Evolutionary conservation across 495 filamentous ascomycete genomes (phyloP), one percentile per base, ranked within the genome.

Genomic region (Usnea hakonensis): DNA sequence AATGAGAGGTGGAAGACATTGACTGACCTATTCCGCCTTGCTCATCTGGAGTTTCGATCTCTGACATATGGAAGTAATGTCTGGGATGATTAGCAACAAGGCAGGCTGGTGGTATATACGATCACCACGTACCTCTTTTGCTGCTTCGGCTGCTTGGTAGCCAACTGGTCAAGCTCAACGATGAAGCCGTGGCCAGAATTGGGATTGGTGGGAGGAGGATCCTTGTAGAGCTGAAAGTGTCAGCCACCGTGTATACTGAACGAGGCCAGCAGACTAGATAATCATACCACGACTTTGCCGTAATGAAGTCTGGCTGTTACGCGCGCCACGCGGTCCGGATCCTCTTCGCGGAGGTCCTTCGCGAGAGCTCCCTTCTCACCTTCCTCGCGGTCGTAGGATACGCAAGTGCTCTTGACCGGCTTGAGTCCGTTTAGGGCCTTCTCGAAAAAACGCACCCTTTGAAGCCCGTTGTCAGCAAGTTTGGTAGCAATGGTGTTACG

Each of bases 21-120:
- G 43, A 26, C 43, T 48, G 3, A 48, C 60, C 50, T 14, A 63
- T 35, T 21, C 61, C 61, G 13, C 61, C 62, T 16, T 44, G 3
- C 21, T 59, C 62, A 30, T 64, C 62, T 21, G 55, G 62, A 10
- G 41, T 55, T 16, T 5, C 44, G 26, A 64, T 64, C 19, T 64
- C 62, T 10, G 37, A 53, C 62, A 60, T 64, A 35, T 64, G 61
- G 41, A 63, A 63, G 55, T 59, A 63, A 48, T 26, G 43, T 11
- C 43, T 48, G n/a, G 23, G 9, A 10, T 26, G 21, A 13, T 48
- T 5, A 48, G 43, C 21, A 48, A 28, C n/a, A 10, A 11, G 21
- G 21, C 43, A 26, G 13, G 43, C 43, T 9, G 43, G 26, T 48
- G 26, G 4, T 3, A 48, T 48, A 23, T 1, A 14, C 38, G 1